Evolutionary conservation across 169 alveolate genomes (phyloP).

Genomic region (Cryptosporidium meleagridis): DNA sequence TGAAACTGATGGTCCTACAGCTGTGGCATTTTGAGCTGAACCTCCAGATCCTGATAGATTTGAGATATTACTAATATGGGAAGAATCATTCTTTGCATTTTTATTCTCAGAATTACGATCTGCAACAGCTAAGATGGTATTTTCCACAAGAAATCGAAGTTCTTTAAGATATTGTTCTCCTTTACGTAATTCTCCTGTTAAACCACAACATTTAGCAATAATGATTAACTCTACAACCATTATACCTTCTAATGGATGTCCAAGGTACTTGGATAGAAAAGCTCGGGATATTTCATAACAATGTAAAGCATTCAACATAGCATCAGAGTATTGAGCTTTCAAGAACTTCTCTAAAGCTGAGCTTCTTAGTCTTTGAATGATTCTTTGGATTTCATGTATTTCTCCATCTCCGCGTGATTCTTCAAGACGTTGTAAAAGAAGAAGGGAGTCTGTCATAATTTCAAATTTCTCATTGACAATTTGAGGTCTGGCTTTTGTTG

Average conservation of each 20-base stretch:
- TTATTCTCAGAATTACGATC: conserved; percentile 57
- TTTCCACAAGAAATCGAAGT: conserved; percentile 84
- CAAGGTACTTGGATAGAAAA: conserved; percentile 77
- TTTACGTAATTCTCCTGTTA: conserved; percentile 80
- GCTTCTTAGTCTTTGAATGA: conserved; percentile 78
- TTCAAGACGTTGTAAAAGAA: conserved; percentile 53
- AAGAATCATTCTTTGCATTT: conserved; percentile 32
- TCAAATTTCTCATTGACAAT: conserved; percentile 53
- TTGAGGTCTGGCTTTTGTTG: conserved; percentile 63
- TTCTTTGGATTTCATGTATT: conserved; percentile 78
- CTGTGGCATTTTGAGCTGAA: neutral
- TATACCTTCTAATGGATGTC: conserved; percentile 81
- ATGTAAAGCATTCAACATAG: conserved; percentile 79
- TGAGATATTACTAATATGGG: neutral
- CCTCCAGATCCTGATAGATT: neutral
- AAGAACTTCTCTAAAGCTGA: conserved; percentile 78
- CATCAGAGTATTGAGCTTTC: conserved; percentile 79
- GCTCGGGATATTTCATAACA: conserved; percentile 79
- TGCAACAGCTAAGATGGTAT: conserved; percentile 81
- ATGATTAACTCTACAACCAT: conserved; percentile 87
- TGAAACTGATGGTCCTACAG: conserved; percentile 76
- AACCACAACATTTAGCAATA: conserved; percentile 85
- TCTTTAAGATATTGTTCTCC: conserved; percentile 83
- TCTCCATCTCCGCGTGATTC: conserved; percentile 69
- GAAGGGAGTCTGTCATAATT: conserved; percentile 56